Conservation (phyloP, 1,284 basidiomycete genomes). For the Neolentinus lepideus region DNA sequence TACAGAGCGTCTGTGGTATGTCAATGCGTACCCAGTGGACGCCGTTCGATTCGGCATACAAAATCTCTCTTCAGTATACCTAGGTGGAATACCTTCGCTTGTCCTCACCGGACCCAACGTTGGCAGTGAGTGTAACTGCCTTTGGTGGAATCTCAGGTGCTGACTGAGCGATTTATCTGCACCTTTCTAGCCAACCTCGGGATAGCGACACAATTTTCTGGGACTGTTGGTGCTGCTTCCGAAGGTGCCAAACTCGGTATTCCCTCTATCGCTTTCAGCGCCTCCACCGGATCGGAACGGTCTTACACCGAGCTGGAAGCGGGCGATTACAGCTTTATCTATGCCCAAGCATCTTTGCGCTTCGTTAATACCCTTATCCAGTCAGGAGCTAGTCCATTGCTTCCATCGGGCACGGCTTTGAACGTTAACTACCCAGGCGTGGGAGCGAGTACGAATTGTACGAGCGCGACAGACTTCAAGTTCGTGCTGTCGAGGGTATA, state of each 20-base stretch:
- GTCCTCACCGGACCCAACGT: slow-evolving; percentile 44
- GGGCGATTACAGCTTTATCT: slow-evolving; percentile 33
- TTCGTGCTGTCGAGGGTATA: slow-evolving; percentile 40
- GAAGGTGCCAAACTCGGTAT: slow-evolving; percentile 38
- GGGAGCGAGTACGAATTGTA: slow-evolving; percentile 26
- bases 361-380: slow-evolving; percentile 31
- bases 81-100: slow-evolving; percentile 34
- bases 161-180: neutral
- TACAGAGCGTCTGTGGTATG: slow-evolving; percentile 14
- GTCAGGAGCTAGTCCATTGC: slow-evolving; percentile 21
- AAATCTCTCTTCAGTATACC: slow-evolving; percentile 35
- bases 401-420: slow-evolving; percentile 32
- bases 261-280: slow-evolving; percentile 44
- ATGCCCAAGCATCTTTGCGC: slow-evolving; percentile 18
- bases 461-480: slow-evolving; percentile 26
- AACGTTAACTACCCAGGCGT: slow-evolving; percentile 42
- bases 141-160: neutral
- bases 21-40: slow-evolving; percentile 31
- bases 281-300: slow-evolving; percentile 28
- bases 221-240: slow-evolving; percentile 44
- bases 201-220: slow-evolving; percentile 23
- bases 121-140: slow-evolving; percentile 27
- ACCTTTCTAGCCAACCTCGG: slow-evolving; percentile 31
- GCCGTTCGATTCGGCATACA: slow-evolving; percentile 40
- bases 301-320: slow-evolving; percentile 42